A percentile compares a stretch with the other conserved stretches of the same genome.
phyloP scores from a whole-genome alignment of 2,329 filamentous ascomycete species.

The Karstenula rhodostoma region DNA sequence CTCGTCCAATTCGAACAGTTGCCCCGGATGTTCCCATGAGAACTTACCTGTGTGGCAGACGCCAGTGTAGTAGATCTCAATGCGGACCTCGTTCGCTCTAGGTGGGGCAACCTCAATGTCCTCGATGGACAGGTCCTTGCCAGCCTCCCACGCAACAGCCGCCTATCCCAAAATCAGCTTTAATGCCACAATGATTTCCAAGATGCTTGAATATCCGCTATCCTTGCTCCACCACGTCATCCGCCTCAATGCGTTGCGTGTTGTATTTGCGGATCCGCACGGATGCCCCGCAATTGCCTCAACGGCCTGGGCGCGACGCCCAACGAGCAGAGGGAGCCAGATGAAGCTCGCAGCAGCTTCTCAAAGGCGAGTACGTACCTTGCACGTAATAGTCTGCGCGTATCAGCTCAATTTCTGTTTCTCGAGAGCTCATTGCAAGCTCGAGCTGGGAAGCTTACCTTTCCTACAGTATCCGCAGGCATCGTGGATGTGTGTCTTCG shows the following conservation, averaged over 20 bases:
- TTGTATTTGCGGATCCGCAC: conserved; percentile 42
- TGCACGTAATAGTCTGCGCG: conserved; percentile 87
- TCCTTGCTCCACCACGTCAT: conserved; percentile 8
- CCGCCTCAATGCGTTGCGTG: neutral
- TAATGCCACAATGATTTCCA: neutral
- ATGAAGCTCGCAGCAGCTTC: neutral
- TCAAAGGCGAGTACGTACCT: conserved; percentile 66
- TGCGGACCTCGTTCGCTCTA: conserved; percentile 91
- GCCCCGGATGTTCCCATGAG: neutral
- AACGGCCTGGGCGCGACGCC: neutral
- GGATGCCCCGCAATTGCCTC: conserved; percentile 24
- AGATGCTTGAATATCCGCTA: conserved; percentile 18
- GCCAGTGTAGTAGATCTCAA: conserved; percentile 96
- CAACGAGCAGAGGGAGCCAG: conserved; percentile 3
- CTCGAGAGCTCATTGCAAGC: conserved; percentile 9
- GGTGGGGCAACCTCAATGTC: conserved; percentile 92
- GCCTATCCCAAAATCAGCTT: conserved; percentile 62
- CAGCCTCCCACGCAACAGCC: conserved; percentile 96
- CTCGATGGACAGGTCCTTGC: conserved; percentile 87
- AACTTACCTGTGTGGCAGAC: conserved; percentile 92
- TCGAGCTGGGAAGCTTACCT: conserved; percentile 49
- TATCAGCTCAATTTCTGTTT: conserved; percentile 21
- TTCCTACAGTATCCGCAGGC: conserved; percentile 64
- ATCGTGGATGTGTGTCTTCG: conserved; percentile 46
- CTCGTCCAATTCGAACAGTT: neutral